Percentiles rank a stretch among this genome's conserved stretches.
phyloP scores from a whole-genome alignment of 352 stramenopile genomes.

The Pythium grandisporangium region DNA sequence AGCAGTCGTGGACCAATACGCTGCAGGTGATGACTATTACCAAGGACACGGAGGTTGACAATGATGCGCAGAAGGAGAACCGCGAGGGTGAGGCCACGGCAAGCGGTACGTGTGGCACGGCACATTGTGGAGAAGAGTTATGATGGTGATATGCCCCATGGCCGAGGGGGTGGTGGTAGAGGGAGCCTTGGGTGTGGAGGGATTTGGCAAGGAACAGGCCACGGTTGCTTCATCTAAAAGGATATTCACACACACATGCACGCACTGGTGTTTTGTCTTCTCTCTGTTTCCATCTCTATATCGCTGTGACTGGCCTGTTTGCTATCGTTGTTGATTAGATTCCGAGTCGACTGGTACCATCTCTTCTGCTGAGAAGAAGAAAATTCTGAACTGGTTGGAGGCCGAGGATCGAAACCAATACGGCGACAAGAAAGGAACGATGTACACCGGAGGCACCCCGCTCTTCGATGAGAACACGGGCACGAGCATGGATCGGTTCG shows the following conservation, averaged over 20 bases:
- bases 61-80: constrained; percentile 4
- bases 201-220: too few species aligned
- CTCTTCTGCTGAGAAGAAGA: constrained; percentile 22
- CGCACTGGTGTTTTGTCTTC: too few species aligned
- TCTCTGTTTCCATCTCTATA: too few species aligned
- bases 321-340: too few species aligned
- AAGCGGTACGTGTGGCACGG: constrained; percentile 6
- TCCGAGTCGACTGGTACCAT: too few species aligned
- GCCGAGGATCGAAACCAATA: constrained; percentile 47
- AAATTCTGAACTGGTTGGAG: constrained; percentile 52
- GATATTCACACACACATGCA: too few species aligned
- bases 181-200: too few species aligned
- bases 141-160: not conserved
- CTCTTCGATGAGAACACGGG: constrained; percentile 72
- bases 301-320: too few species aligned
- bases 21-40: constrained; percentile 49
- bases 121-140: constrained; percentile 8
- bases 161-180: too few species aligned
- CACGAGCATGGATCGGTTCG: constrained; percentile 32
- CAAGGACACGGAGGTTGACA: constrained; percentile 7
- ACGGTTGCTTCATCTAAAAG: too few species aligned
- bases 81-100: not conserved
- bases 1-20: constrained; percentile 51
- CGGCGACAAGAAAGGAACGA: constrained; percentile 36
- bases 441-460: constrained; percentile 71